Base-by-base conservation (phyloP, 768 basidiomycete species). In the Pholiota microspora region DNA sequence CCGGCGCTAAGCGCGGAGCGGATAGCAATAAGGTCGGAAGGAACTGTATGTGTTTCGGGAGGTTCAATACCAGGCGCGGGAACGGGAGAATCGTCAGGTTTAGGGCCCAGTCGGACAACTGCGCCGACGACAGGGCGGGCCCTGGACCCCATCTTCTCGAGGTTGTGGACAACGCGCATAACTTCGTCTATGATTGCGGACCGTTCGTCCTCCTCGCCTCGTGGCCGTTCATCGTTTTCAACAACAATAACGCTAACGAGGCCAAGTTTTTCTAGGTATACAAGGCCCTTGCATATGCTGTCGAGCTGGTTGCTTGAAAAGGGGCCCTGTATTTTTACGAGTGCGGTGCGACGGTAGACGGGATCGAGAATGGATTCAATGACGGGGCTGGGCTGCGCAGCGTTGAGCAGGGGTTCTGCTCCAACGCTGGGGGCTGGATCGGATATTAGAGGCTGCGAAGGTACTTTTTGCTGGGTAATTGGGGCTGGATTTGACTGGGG, bases 281-380 rank as follows among this genome's bases (percentile, higher is more conserved):
- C 91, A 75, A 99, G 83, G 49, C 97, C 97, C 35, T 88, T 83
- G 35, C 89, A 86, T 61, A 99, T 92, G 68, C 94, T 95, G 60
- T 96, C 92, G 54, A 98, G 83, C 64, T 98, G 97, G 7, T 85
- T 80, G 70, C 96, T 89, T 8, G 85, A 89, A 67, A 98, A 98
- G 2, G 97, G 97, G 8, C 95, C 94, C 69, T 98, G 97, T 2
- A 98, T 75, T 72, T 98, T 98, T 62, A 99, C 95, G 13, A 99
- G 84, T 4, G 95, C 94, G 0, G 97, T 96, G 49, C 92, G 88
- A 40, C 85, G 81, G 54, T 84, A 75, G 50, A 91, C 82, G 5
- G 95, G 95, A 64, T 94, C 78, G n/a, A 95, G 77, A 60, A 90
- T 86, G n/a, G 86, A 85, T 5, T 83, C 79, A 56, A 89, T 72